Percentiles rank a stretch among this genome's conserved stretches.
Conservation (phyloP, 768 basidiomycete species). For the Russula vinacea region DNA sequence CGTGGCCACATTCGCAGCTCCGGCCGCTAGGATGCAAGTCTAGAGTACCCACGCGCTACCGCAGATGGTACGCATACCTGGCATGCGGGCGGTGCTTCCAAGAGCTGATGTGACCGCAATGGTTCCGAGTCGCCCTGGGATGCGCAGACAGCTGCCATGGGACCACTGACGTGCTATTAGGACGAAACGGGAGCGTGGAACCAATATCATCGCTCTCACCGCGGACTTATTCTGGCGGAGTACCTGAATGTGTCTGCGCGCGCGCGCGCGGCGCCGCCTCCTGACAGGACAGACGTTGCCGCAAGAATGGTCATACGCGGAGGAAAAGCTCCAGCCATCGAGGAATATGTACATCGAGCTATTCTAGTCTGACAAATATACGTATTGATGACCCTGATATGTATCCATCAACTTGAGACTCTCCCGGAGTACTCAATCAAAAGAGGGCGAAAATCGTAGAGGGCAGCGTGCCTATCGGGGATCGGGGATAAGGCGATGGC, state of each 20-base stretch:
- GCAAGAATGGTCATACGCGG: not conserved
- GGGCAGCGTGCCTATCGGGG: not conserved
- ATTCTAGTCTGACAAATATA: not conserved
- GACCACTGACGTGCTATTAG: not conserved
- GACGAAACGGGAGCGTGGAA: not conserved
- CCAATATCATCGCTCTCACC: not conserved
- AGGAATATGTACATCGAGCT: not conserved
- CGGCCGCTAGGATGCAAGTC: not conserved
- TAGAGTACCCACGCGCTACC: no score
- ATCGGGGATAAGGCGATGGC: slow-evolving; percentile 5
- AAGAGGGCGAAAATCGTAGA: not conserved
- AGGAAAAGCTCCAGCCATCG: not conserved
- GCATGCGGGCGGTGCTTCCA: not conserved
- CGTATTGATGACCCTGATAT: not conserved
- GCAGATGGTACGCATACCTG: not conserved
- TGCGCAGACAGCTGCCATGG: not conserved
- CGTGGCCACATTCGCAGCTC: not conserved
- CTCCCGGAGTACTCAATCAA: not conserved
- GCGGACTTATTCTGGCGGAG: not conserved
- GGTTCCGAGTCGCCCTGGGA: not conserved
- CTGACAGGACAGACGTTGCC: not conserved
- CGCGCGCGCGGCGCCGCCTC: not conserved
- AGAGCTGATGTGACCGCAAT: not conserved
- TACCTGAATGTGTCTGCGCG: not conserved
- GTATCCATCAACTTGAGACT: not conserved